Percentiles rank a stretch among this genome's conserved stretches.
phyloP scores from a whole-genome alignment of 768 basidiomycete species.

The Russula brevipes region DNA sequence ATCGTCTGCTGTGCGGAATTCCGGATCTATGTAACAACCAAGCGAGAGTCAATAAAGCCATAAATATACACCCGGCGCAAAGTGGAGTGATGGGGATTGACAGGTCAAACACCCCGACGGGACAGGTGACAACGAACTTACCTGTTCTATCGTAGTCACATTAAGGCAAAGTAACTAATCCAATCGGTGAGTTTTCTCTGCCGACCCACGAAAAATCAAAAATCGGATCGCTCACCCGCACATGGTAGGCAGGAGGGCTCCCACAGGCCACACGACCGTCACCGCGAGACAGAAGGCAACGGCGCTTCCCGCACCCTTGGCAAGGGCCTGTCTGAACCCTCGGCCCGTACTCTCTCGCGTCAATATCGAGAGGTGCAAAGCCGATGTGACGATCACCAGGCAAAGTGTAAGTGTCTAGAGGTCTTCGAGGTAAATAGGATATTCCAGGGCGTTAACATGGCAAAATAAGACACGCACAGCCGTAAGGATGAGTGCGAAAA shows the following conservation, averaged over 20 bases:
- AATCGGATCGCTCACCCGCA: constrained; percentile 55
- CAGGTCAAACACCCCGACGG: constrained; percentile 3
- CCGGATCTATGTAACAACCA: constrained; percentile 54
- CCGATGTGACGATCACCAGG: constrained; percentile 77
- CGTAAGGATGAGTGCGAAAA: constrained; percentile 76
- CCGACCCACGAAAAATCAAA: not conserved
- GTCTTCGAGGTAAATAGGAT: constrained; percentile 15
- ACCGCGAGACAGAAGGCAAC: constrained; percentile 72
- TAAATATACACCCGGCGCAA: constrained; percentile 21
- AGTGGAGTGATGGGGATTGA: constrained; percentile 14
- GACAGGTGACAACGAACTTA: constrained; percentile 32
- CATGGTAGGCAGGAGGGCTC: constrained; percentile 77
- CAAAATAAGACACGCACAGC: constrained; percentile 47
- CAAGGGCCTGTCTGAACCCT: constrained; percentile 43
- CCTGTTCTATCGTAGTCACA: constrained; percentile 95
- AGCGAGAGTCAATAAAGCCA: constrained; percentile 18
- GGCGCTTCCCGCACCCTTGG: constrained; percentile 66
- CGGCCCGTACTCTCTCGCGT: constrained; percentile 44
- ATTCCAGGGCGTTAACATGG: constrained; percentile 10
- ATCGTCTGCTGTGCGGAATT: constrained; percentile 76
- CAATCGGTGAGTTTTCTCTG: constrained; percentile 9
- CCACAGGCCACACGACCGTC: constrained; percentile 76
- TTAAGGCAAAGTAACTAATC: constrained; percentile 73
- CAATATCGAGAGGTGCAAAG: constrained; percentile 71
- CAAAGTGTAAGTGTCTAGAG: constrained; percentile 64